These are phyloP conservation scores for Fremontodendron californicum DNA, from an alignment of 345 rosid genomes.

Conservation along the genomic window DNA sequence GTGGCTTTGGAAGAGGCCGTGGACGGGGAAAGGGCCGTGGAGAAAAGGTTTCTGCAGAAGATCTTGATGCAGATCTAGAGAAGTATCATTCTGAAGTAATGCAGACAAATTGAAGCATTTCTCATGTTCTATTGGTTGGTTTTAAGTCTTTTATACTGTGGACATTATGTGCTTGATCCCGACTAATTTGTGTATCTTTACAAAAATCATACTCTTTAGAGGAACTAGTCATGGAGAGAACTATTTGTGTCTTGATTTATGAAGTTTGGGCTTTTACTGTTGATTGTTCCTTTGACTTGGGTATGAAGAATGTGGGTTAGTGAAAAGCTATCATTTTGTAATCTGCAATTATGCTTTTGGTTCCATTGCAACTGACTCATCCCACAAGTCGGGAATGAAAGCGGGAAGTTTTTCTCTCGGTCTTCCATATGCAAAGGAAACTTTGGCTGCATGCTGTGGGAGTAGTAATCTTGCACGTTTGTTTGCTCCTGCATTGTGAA, in stretches of 20 bases:
- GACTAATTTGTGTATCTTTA: slow-evolving; percentile 30
- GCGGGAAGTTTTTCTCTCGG: slow-evolving; percentile 18
- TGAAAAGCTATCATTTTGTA: slow-evolving; percentile 33
- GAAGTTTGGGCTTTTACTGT: slow-evolving; percentile 37
- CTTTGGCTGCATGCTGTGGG: slow-evolving; percentile 23
- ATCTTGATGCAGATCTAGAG: slow-evolving; percentile 92
- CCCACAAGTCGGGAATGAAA: slow-evolving; percentile 22
- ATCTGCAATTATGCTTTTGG: slow-evolving; percentile 26
- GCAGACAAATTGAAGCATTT: slow-evolving; percentile 53
- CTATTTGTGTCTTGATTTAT: slow-evolving; percentile 30
- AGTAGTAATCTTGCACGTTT: slow-evolving; percentile 24
- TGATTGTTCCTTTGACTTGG: slow-evolving; percentile 36
- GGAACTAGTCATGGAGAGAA: slow-evolving; percentile 25
- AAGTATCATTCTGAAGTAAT: slow-evolving; percentile 77
- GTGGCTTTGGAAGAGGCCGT: slow-evolving; percentile 56
- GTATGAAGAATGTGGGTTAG: slow-evolving; percentile 36
- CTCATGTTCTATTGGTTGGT: slow-evolving; percentile 13
- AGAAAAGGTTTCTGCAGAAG: slow-evolving; percentile 86
- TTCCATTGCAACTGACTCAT: slow-evolving; percentile 22
- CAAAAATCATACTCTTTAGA: slow-evolving; percentile 25
- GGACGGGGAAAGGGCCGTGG: slow-evolving; percentile 69
- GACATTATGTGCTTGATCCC: slow-evolving; percentile 30
- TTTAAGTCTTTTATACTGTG: slow-evolving; percentile 27
- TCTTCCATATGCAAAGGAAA: slow-evolving; percentile 16
- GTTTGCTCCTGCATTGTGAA: slow-evolving; percentile 28